Evolutionary conservation across 441 rosid species (phyloP), one percentile per base, ranked within the genome.

Genomic region (Arabidopsis lyrata): DNA sequence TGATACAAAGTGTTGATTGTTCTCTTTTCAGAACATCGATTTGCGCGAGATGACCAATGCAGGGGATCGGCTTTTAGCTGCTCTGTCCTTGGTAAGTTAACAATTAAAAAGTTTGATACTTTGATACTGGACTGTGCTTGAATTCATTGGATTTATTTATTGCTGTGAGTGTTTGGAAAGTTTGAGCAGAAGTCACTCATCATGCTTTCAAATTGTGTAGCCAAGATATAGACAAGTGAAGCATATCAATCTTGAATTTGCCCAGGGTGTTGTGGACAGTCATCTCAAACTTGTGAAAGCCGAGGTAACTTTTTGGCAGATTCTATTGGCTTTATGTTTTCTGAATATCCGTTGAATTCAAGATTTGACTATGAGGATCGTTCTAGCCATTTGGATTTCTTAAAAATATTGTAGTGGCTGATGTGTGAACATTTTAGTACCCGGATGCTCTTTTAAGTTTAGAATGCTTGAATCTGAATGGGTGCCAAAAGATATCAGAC

Each of bases 401-500:
- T 35, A 29, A 29, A 32, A 16, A 2, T 42, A 27, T 15, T 24
- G 31, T 32, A 22, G 41, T 57, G 48, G 70, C 11, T 72, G 15
- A 32, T 55, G 58, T 70, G 13, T 72, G 47, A 69, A 59, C 66
- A 52, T 77, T 79, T 70, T 89, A 94, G 98, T 82, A 59, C 70
- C 64, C 27, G 8, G 81, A 76, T 54, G 83, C 89, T 60, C 92
- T 94, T 73, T 76, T 76, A 75, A 70, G 83, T 63, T 78, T 94
- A 81, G 95, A 94, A 75, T 78, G 80, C 52, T 83, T 94, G 75
- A 94, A 94, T 78, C 83, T 94, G 75, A 94, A 94, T 73, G 97
- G 88, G 48, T 94, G 99, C 87, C 99, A 91, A 81, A 94, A 94
- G 90, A 87, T 91, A 61, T 87, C 97, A 5, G 99, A 94, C 85